Conservation (phyloP, 441 rosid species). For the Euphorbia celastroides region DNA sequence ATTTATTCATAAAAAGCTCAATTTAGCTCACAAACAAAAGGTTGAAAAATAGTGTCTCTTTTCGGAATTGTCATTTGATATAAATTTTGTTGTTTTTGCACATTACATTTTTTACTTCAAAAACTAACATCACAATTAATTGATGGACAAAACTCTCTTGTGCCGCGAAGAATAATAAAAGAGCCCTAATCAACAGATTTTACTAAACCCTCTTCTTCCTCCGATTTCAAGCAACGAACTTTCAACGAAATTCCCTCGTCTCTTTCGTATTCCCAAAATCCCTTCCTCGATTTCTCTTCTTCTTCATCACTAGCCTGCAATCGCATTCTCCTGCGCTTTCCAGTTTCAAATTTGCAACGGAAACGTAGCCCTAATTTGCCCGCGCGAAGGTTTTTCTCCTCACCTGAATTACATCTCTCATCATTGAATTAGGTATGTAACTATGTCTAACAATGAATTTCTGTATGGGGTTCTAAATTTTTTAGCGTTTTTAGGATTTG, state of each 20-base stretch:
- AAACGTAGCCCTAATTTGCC: not conserved
- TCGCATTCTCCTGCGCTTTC: not conserved
- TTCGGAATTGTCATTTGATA: no score
- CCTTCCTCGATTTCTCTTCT: not conserved
- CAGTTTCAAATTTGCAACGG: not conserved
- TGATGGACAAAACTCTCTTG: not conserved
- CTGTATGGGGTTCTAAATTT: constrained; percentile 24
- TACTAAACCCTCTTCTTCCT: constrained; percentile 1
- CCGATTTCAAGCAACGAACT: not conserved
- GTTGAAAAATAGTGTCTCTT: no score
- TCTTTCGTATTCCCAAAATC: not conserved
- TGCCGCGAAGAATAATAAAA: constrained; percentile 1
- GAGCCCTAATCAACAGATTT: not conserved
- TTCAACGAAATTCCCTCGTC: not conserved
- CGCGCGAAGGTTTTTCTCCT: constrained; percentile 1
- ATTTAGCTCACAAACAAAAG: no score
- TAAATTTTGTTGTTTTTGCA: no score
- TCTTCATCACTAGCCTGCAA: not conserved
- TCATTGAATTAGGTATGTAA: not conserved
- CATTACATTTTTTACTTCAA: no score
- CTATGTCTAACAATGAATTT: constrained; percentile 13
- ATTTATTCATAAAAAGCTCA: no score
- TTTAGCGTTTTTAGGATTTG: constrained; percentile 28
- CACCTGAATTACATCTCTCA: not conserved
- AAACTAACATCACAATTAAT: no score